phyloP scores from a whole-genome alignment of 2,329 filamentous ascomycete genomes.

The Claviceps humidiphila region DNA sequence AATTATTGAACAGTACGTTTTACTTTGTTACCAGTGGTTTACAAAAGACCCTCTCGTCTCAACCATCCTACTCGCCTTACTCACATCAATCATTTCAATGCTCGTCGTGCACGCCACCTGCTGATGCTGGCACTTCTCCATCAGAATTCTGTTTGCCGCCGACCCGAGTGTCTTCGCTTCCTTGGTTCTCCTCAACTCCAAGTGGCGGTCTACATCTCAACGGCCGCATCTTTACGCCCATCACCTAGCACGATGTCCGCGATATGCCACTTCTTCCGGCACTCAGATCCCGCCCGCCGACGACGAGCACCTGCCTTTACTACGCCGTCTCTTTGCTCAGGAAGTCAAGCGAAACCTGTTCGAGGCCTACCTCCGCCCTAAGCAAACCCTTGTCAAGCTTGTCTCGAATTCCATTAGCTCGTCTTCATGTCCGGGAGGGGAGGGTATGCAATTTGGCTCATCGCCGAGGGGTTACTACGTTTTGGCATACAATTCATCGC shows the following conservation, averaged over 20 bases:
- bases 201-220: constrained; percentile 52
- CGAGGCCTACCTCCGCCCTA: constrained; percentile 59
- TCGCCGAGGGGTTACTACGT: constrained; percentile 64
- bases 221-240: constrained; percentile 48
- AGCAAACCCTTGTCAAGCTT: constrained; percentile 59
- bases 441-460: constrained; percentile 73
- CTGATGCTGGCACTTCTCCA: not conserved
- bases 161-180: constrained; percentile 55
- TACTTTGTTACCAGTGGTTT: not conserved
- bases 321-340: constrained; percentile 53
- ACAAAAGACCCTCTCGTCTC: not conserved
- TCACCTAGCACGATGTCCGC: constrained; percentile 48
- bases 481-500: constrained; percentile 72
- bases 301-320: constrained; percentile 39
- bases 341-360: constrained; percentile 69
- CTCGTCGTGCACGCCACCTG: not conserved
- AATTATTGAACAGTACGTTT: constrained; percentile 53
- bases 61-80: not conserved
- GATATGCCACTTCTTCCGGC: constrained; percentile 39
- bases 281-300: constrained; percentile 23
- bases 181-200: constrained; percentile 49
- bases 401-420: constrained; percentile 77
- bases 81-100: not conserved
- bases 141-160: constrained; percentile 46
- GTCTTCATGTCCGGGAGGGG: constrained; percentile 68